Base-by-base conservation (phyloP, 306 rosid genomes). In the Coriaria nepalensis region DNA sequence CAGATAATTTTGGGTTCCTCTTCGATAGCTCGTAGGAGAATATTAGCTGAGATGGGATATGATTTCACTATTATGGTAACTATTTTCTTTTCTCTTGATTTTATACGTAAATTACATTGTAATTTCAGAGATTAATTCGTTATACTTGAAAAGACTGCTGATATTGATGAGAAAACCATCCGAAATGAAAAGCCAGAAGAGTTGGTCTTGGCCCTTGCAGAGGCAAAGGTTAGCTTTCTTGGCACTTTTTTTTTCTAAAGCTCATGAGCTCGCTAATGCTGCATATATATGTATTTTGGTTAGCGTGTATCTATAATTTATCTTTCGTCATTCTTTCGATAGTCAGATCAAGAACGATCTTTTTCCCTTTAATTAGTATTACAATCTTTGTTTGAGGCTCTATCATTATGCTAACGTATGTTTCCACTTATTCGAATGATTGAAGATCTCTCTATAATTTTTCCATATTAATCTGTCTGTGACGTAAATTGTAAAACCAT, bases 151-250 rank as follows among this genome's bases (percentile, higher is more conserved):
- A 63, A 85, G 98, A 69, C 87, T 46, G 98, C 98, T 32, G 98
- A 92, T 65, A 92, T 85, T 61, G 98, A 92, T 36, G 94, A 92
- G 58, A 92, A 92, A 65, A 60, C 71, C 60, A 92, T 85, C 62
- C 76, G 98, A 43, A 85, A 63, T 66, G 94, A 77, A 47, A 75
- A 68, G 39, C 96, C 96, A 2, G 87, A 85, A 59, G 94, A 85
- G 33, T 62, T 92, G 62, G 98, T 92, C 52, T 62, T 85, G 83
- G 87, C 93, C 62, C 78, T 92, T 38, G 96, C 95, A 2, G 81
- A 85, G 65, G 96, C 95, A 33, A 92, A 92, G 98, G 98, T 82
- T 34, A 32, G 61, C 38, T 63, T 49, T 38, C 43, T 13, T 32
- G 13, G n/a, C n/a, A n/a, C 49, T 12, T 7, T n/a, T 6, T 6